phyloP scores from a whole-genome alignment of 2,329 filamentous ascomycete genomes.

The Trichoderma atrobrunneum region DNA sequence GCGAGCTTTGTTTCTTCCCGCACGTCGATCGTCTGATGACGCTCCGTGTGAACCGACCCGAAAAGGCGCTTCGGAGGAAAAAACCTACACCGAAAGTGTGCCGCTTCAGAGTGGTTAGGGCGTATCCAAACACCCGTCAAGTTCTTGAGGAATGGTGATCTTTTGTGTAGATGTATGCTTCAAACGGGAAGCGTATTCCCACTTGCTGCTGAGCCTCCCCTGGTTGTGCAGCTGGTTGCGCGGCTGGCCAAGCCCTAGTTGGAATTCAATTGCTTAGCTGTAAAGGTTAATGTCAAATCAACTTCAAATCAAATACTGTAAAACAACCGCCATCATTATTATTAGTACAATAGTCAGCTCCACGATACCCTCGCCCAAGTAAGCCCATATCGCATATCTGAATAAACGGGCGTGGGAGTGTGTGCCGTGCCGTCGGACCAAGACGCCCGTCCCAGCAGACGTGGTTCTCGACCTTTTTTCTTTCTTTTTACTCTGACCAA shows the following conservation, averaged over 20 bases:
- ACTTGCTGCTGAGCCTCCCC: not conserved
- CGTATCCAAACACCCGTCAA: not conserved
- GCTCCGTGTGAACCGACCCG: not conserved
- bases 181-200: not conserved
- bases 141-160: not conserved
- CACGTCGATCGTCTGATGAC: not conserved
- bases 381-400: conserved; percentile 7
- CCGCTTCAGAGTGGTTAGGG: not conserved
- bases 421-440: conserved; percentile 7
- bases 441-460: not conserved
- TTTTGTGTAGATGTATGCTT: not conserved
- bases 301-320: not conserved
- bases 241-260: not conserved
- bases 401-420: not conserved
- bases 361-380: not conserved
- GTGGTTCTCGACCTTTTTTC: not conserved
- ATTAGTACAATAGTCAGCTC: not conserved
- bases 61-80: not conserved
- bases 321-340: not conserved
- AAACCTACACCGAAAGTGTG: not conserved
- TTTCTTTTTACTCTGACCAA: not conserved
- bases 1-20: not conserved
- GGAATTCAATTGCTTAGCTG: not conserved
- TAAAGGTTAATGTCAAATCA: not conserved
- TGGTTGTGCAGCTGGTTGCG: not conserved